phyloP scores from a whole-genome alignment of 2,329 filamentous ascomycete genomes.

The Xenosphaeropsis pyriputrescens region DNA sequence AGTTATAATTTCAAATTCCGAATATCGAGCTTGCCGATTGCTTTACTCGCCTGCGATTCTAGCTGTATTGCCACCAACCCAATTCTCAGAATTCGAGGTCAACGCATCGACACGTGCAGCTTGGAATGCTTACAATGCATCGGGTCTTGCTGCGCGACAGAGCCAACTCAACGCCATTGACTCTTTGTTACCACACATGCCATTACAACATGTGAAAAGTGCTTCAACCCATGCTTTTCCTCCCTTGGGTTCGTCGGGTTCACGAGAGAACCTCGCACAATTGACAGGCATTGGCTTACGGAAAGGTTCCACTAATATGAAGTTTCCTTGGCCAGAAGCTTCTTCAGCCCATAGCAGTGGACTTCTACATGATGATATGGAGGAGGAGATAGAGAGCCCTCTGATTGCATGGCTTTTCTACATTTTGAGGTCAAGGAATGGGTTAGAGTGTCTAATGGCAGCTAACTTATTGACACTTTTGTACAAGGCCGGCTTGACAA shows the following conservation, averaged over 20 bases:
- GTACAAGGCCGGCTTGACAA: slow-evolving; percentile 52
- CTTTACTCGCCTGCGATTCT: slow-evolving; percentile 54
- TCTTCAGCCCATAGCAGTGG: not conserved
- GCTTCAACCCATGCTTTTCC: slow-evolving; percentile 29
- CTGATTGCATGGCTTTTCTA: slow-evolving; percentile 61
- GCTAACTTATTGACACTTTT: slow-evolving; percentile 54
- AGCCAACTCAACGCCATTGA: slow-evolving; percentile 42
- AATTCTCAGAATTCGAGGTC: slow-evolving; percentile 29
- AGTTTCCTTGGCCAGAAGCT: slow-evolving; percentile 4
- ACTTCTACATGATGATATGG: slow-evolving; percentile 5
- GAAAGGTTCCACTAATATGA: slow-evolving; percentile 8
- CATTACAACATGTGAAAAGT: slow-evolving; percentile 24
- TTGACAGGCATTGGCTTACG: slow-evolving; percentile 8
- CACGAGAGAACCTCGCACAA: slow-evolving; percentile 20
- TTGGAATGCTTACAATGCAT: slow-evolving; percentile 37
- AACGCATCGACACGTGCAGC: slow-evolving; percentile 31
- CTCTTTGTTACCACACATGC: slow-evolving; percentile 42
- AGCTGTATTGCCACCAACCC: slow-evolving; percentile 51
- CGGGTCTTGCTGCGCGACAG: slow-evolving; percentile 23
- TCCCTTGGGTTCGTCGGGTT: slow-evolving; percentile 29
- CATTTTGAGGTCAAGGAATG: slow-evolving; percentile 39
- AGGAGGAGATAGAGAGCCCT: slow-evolving; percentile 52
- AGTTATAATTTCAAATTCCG: slow-evolving; percentile 65
- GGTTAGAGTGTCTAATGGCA: slow-evolving; percentile 50
- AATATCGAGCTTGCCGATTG: slow-evolving; percentile 59